These are phyloP conservation scores for Colletotrichum acutatum DNA, from an alignment of 2,329 filamentous ascomycete species.

Conservation along the genomic window DNA sequence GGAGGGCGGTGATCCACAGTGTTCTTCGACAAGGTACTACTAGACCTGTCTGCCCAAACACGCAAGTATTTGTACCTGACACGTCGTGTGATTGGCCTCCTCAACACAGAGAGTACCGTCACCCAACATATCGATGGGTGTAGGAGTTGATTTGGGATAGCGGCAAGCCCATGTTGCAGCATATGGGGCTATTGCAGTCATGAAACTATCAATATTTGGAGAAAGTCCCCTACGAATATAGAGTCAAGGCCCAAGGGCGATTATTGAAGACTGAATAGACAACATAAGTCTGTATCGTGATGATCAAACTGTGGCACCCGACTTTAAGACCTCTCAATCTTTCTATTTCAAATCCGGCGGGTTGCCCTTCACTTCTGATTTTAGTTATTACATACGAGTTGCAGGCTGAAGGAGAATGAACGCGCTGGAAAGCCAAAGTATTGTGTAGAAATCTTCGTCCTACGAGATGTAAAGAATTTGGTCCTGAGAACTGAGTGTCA, in stretches of 20 bases:
- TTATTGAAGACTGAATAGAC: neutral
- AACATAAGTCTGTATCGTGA: neutral
- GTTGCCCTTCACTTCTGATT: neutral
- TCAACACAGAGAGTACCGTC: neutral
- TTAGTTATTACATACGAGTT: neutral
- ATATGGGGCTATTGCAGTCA: neutral
- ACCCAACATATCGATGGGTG: neutral
- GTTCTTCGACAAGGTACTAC: neutral
- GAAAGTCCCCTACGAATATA: neutral
- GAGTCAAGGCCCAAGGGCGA: neutral
- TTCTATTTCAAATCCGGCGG: too few relatives aligned
- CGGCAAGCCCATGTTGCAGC: neutral
- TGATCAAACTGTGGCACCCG: neutral
- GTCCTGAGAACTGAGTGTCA: too few relatives aligned
- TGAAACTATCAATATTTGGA: neutral
- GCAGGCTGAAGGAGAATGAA: neutral
- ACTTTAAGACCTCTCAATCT: neutral
- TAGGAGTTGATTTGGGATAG: neutral
- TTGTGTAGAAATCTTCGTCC: neutral
- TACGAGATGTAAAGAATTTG: neutral
- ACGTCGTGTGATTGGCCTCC: neutral
- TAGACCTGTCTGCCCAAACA: neutral
- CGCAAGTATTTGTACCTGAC: neutral
- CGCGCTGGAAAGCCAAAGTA: neutral
- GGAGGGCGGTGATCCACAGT: neutral